Evolutionary conservation across 1,139 yeast genomes (phyloP), one percentile per base, ranked within the genome.

Genomic region (Geotrichum klebahnii): DNA sequence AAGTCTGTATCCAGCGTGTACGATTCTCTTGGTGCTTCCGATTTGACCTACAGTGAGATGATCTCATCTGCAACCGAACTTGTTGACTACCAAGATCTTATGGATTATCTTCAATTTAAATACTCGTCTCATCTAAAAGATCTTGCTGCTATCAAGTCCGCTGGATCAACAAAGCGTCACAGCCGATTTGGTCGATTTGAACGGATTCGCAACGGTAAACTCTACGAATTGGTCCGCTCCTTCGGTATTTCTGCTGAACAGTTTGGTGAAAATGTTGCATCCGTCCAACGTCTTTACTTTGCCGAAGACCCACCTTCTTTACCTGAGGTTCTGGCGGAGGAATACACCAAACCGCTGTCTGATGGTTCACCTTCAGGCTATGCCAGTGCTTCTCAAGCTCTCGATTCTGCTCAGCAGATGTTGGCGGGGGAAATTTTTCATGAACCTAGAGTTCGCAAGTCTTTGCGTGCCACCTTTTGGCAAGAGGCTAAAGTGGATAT

Each of bases 21-120:
- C 53, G 73, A 76, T 20, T 71, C 78, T 16, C 69, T 89, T 54
- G 72, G 72, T 22, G 65, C 78, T 19, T 76, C 75, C 42, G 96
- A 88, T 64, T 74, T 78, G 40, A 71, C 81, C 17, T 79, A 79
- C 54, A 84, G 80, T 52, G 79, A 76, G 34, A 67, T 70, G 46
- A 73, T 83, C 44, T 71, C 67, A 23, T 68, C 74, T n/a, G 80
- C 87, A 39, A 79, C 76, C 48, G 73, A 82, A 2, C 78, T 87
- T 69, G 84, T 86, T 2, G 95, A 88, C 52, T 77, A 85, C 51
- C 97, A 90, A 67, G 99, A 92, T 69, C 71, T 89, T 42, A 81
- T 83, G 63, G 96, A 90, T 57, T 90, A 84, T 65, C 67, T 92
- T 50, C 84, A 82, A 61, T 94, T 90, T 71, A 79, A 80, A 1